Conservation (phyloP, 2,329 filamentous ascomycete genomes). For the Ophioceras dolichostomum region DNA sequence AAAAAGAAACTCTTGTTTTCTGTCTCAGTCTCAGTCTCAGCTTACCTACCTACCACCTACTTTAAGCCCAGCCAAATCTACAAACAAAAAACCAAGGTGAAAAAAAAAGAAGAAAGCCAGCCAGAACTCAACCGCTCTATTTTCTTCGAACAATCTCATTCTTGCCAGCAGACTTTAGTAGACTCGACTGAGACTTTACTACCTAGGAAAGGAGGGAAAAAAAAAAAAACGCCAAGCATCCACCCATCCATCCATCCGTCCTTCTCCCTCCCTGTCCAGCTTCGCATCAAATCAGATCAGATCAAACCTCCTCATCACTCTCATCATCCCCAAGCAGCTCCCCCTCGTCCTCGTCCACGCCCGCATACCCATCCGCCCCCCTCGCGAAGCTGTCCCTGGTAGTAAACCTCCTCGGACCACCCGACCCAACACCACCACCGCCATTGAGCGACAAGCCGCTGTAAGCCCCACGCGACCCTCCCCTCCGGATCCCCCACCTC, state of each 20-base stretch:
- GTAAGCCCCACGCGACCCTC: slow-evolving; percentile 30
- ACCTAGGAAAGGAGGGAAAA: too few relatives aligned
- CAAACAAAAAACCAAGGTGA: background rate
- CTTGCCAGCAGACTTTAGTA: too few relatives aligned
- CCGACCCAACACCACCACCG: slow-evolving; percentile 37
- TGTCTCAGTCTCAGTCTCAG: background rate
- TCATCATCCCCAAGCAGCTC: slow-evolving; percentile 86
- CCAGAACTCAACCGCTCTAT: too few relatives aligned
- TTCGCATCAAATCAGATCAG: too few relatives aligned
- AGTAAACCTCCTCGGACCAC: slow-evolving; percentile 60
- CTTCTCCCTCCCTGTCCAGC: too few relatives aligned
- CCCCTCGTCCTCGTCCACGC: slow-evolving; percentile 87
- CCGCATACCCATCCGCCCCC: slow-evolving; percentile 74
- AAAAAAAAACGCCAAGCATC: too few relatives aligned
- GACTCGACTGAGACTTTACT: too few relatives aligned
- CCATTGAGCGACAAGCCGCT: slow-evolving; percentile 36
- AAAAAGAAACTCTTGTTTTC: background rate
- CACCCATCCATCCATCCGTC: too few relatives aligned
- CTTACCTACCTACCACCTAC: too few relatives aligned
- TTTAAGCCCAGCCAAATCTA: too few relatives aligned
- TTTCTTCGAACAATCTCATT: too few relatives aligned
- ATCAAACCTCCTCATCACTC: slow-evolving; percentile 77
- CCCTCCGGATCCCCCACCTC: slow-evolving; percentile 18
- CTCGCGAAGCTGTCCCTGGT: slow-evolving; percentile 82
- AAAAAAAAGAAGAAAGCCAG: slow-evolving; percentile 1